Percentiles rank a stretch among this genome's conserved stretches.
phyloP scores from a whole-genome alignment of 345 rosid species.

The Camelina hispida region DNA sequence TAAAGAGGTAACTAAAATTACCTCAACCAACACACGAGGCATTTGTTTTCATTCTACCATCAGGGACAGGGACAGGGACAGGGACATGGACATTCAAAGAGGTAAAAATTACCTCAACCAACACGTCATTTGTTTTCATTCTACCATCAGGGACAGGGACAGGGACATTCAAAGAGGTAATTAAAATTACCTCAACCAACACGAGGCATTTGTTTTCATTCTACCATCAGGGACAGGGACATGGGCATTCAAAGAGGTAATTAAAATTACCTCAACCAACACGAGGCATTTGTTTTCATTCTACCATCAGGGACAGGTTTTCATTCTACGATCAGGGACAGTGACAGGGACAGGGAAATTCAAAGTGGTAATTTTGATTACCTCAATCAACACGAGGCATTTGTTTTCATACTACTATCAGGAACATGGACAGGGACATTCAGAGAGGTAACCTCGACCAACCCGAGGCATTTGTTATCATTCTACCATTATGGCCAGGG shows the following conservation, averaged over 20 bases:
- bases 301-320: not conserved
- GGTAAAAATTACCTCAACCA: too few species aligned
- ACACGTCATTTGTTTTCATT: too few species aligned
- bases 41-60: too few species aligned
- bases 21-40: too few species aligned
- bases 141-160: not conserved
- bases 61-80: too few species aligned
- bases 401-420: not conserved
- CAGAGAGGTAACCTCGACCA: too few species aligned
- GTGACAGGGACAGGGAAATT: not conserved
- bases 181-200: not conserved
- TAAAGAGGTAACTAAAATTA: too few species aligned
- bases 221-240: too few species aligned
- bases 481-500: not conserved
- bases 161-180: not conserved
- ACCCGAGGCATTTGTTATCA: not conserved
- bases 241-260: not conserved
- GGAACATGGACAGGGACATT: too few species aligned
- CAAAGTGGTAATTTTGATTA: not conserved
- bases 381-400: not conserved
- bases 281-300: not conserved
- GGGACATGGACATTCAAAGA: too few species aligned
- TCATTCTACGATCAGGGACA: not conserved
- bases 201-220: not conserved
- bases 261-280: not conserved